These are phyloP conservation scores for Acer yangbiense DNA, from an alignment of 345 rosid genomes.

Conservation along the genomic window DNA sequence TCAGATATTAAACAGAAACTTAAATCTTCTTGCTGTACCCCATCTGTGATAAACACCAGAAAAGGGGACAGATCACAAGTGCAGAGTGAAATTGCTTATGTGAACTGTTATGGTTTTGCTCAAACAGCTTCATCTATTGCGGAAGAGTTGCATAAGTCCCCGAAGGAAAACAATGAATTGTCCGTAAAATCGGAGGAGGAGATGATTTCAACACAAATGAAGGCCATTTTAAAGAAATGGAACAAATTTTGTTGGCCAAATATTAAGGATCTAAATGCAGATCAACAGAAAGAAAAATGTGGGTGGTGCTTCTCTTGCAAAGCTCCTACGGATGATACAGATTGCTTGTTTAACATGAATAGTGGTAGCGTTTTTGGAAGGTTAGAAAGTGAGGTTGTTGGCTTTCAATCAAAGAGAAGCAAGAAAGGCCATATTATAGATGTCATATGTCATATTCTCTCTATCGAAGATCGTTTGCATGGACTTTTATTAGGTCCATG, in stretches of 20 bases:
- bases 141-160: conserved; percentile 64
- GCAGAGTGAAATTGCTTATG: conserved; percentile 48
- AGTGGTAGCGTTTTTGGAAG: conserved; percentile 45
- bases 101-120: conserved; percentile 77
- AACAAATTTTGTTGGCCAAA: conserved; percentile 64
- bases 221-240: conserved; percentile 67
- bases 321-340: conserved; percentile 47
- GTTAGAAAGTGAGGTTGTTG: conserved; percentile 43
- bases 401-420: conserved; percentile 36
- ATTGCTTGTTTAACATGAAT: conserved; percentile 72
- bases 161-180: conserved; percentile 39
- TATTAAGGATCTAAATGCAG: conserved; percentile 38
- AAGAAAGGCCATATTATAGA: conserved; percentile 56
- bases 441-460: conserved; percentile 56
- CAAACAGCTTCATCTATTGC: conserved; percentile 62
- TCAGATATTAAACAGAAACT: conserved; percentile 42
- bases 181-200: conserved; percentile 67
- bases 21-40: conserved; percentile 28
- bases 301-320: conserved; percentile 96
- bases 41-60: conserved; percentile 33
- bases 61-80: conserved; percentile 29
- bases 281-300: conserved; percentile 72
- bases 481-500: conserved; percentile 94
- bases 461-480: conserved; percentile 69
- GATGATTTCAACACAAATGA: conserved; percentile 65